A percentile compares a stretch with the other conserved stretches of the same genome.
Conservation (phyloP, 2,329 filamentous ascomycete species). For the Monosporascus sp. region DNA sequence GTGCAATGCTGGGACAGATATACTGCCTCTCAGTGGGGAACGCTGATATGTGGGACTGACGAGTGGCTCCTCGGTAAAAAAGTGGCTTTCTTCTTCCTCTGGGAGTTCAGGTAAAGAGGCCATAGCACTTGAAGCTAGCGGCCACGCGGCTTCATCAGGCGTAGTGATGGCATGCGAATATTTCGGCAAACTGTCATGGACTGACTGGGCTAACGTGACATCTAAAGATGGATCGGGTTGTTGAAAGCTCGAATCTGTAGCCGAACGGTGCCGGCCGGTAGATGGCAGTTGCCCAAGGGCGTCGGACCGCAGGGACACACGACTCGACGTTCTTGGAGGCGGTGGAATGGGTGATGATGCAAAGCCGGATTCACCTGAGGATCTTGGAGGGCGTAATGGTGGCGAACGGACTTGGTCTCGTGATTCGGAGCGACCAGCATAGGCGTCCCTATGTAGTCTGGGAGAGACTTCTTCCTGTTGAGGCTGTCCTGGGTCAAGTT, state of each 20-base stretch:
- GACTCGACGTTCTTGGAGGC: slow-evolving; percentile 48
- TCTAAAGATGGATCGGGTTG: slow-evolving; percentile 36
- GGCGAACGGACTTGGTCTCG: slow-evolving; percentile 43
- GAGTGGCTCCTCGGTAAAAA: slow-evolving; percentile 31
- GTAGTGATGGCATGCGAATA: slow-evolving; percentile 37
- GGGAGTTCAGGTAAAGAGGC: slow-evolving; percentile 52
- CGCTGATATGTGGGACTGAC: slow-evolving; percentile 41
- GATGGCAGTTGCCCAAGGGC: slow-evolving; percentile 33
- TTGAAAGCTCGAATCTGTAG: slow-evolving; percentile 39
- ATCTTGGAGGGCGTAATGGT: slow-evolving; percentile 46
- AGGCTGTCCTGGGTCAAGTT: slow-evolving; percentile 1
- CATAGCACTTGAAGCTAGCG: slow-evolving; percentile 33
- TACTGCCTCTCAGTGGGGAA: slow-evolving; percentile 48
- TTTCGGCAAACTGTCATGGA: slow-evolving; percentile 1
- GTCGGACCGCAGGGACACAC: slow-evolving; percentile 40
- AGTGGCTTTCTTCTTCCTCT: slow-evolving; percentile 54
- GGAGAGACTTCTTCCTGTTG: slow-evolving; percentile 17
- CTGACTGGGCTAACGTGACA: slow-evolving; percentile 8
- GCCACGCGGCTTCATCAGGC: slow-evolving; percentile 38
- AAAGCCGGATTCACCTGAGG: slow-evolving; percentile 32
- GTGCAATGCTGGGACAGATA: slow-evolving; percentile 51
- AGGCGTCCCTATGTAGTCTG: slow-evolving; percentile 26
- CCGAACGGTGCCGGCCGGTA: slow-evolving; percentile 35
- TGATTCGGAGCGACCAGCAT: slow-evolving; percentile 39
- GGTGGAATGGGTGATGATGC: slow-evolving; percentile 40